These are phyloP conservation scores for Cetradonia linearis DNA, from an alignment of 495 filamentous ascomycete species.

Conservation along the genomic window DNA sequence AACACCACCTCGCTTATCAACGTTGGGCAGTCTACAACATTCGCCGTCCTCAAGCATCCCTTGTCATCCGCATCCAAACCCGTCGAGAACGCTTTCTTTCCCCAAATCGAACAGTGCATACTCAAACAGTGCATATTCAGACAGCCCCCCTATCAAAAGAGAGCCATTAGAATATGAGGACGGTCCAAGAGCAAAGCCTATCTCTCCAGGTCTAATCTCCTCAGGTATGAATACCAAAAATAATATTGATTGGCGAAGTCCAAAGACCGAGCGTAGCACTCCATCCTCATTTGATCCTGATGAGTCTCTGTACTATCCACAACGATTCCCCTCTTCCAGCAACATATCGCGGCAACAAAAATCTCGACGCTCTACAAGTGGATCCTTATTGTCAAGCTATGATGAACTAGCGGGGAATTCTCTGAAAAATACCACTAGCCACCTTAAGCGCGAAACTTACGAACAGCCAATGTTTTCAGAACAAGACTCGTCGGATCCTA, in stretches of 20 bases:
- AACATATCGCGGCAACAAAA: slow-evolving; percentile 28
- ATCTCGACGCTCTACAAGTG: slow-evolving; percentile 42
- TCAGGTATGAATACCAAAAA: slow-evolving; percentile 24
- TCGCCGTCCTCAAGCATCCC: slow-evolving; percentile 38
- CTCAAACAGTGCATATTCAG: slow-evolving; percentile 18
- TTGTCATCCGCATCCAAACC: slow-evolving; percentile 21
- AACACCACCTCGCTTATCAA: slow-evolving; percentile 47
- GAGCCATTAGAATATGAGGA: slow-evolving; percentile 23
- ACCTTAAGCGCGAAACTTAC: slow-evolving; percentile 49
- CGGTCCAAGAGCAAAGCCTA: slow-evolving; percentile 37
- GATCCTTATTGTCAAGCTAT: slow-evolving; percentile 37
- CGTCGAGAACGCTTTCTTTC: slow-evolving; percentile 27
- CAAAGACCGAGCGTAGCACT: slow-evolving; percentile 40
- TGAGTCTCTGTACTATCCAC: slow-evolving; percentile 28
- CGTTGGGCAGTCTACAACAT: slow-evolving; percentile 32
- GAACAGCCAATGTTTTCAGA: slow-evolving; percentile 53
- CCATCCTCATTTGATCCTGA: slow-evolving; percentile 38
- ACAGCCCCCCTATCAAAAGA: slow-evolving; percentile 19
- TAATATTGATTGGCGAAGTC: slow-evolving; percentile 40
- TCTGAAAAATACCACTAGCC: slow-evolving; percentile 20
- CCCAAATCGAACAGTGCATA: slow-evolving; percentile 28
- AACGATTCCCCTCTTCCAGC: slow-evolving; percentile 25
- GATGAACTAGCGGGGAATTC: slow-evolving; percentile 30
- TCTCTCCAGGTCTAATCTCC: slow-evolving; percentile 33
- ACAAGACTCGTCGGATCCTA: slow-evolving; percentile 43